Evolutionary conservation across 2,329 filamentous ascomycete species (phyloP), one percentile per base, ranked within the genome.

Genomic region (Pseudogymnoascus sp.): DNA sequence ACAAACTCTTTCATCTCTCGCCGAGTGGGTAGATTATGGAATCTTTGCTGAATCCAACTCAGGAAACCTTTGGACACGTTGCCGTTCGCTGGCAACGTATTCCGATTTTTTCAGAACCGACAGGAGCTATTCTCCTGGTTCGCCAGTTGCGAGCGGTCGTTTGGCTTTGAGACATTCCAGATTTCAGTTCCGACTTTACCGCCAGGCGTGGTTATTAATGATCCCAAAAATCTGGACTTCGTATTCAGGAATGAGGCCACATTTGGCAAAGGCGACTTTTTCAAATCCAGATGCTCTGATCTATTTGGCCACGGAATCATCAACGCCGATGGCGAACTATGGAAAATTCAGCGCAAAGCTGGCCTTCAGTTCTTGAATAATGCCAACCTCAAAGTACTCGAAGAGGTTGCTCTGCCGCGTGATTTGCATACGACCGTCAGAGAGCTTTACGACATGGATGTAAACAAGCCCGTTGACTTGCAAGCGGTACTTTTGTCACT

Each of bases 241-340:
- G 79, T 87, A 31, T 80, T 87, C 66, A 84, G 80, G 69, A 78
- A 85, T 63, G 83, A 86, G 67, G 78, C 76, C 9, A 70, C 82
- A 10, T 86, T 88, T 67, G 75, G 78, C 50, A 88, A 87, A 67
- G 85, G 85, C 11, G 74, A 77, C 1, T 86, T 88, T 64, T 83
- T 88, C 68, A 84, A 82, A 65, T 72, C 74, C 15, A 77, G 83
- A 37, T 81, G 84, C 0, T 81, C 80, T 77, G 84, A 87, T 68
- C 72, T 88, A 0, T 88, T 88, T 64, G 85, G 83, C 1, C 77
- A 84, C 65, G 85, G 85, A 26, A 87, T 88, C 66, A 86, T 87
- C 71, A 88, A 87, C 66, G 80, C 81, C 26, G 84, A 87, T 63
- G 85, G 85, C 40, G 81, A 85, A 21, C 68, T 84, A 24, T 87